Conservation (phyloP, 192 early-diverging fungal genomes). For the Rhizophagus sp. region DNA sequence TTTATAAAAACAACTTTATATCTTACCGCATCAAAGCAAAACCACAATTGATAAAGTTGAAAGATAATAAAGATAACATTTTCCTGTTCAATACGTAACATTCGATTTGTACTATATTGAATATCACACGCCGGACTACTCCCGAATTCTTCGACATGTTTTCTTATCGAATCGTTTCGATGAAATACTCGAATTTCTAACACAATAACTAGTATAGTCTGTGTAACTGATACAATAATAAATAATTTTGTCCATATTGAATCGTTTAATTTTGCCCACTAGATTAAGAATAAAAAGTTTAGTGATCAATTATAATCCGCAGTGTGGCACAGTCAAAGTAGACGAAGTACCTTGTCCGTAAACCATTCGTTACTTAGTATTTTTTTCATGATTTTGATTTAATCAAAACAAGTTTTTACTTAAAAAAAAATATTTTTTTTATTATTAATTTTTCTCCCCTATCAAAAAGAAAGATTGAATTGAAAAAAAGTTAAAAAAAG, state of each 20-base stretch:
- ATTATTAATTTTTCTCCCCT: too few relatives aligned
- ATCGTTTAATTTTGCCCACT: neutral
- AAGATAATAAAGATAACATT: conserved; percentile 8
- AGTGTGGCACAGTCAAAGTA: neutral
- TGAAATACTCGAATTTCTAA: neutral
- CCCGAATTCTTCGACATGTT: neutral
- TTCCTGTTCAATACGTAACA: neutral
- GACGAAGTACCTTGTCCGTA: too few relatives aligned
- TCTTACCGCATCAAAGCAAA: neutral
- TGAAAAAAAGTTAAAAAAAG: too few relatives aligned
- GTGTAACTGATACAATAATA: neutral
- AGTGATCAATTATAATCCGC: neutral
- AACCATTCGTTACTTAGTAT: too few relatives aligned
- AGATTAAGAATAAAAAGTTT: neutral
- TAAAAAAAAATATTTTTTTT: too few relatives aligned
- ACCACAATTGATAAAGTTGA: neutral
- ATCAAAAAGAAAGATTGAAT: too few relatives aligned
- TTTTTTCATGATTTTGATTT: too few relatives aligned
- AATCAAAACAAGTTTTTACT: too few relatives aligned
- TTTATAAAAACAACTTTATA: neutral
- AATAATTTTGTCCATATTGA: neutral
- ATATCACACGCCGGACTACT: neutral
- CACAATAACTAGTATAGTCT: neutral
- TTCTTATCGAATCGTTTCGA: neutral
- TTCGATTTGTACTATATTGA: neutral